A percentile compares a stretch with the other conserved stretches of the same genome.
These are phyloP conservation scores for Verbascum thapsus DNA, from an alignment of 257 asterid species.

Conservation along the genomic window DNA sequence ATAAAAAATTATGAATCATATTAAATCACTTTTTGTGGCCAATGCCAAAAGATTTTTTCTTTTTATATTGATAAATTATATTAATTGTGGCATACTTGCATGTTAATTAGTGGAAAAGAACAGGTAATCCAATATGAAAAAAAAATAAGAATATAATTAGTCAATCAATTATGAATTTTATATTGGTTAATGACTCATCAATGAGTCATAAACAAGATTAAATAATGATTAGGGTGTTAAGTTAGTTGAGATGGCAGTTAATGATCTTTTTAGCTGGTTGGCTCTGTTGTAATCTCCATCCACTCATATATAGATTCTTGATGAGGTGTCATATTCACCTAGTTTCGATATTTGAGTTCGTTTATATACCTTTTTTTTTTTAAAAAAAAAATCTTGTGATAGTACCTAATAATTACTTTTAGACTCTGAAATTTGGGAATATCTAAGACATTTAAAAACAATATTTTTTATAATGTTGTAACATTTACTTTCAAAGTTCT, in stretches of 20 bases:
- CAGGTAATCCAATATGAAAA: slow-evolving; percentile 26
- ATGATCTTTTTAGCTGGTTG: slow-evolving; percentile 27
- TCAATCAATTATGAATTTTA: slow-evolving; percentile 26
- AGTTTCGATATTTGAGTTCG: too few relatives aligned
- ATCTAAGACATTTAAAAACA: too few relatives aligned
- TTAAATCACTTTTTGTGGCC: too few relatives aligned
- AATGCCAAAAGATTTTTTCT: not conserved
- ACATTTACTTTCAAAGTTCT: too few relatives aligned
- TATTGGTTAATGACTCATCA: slow-evolving; percentile 49
- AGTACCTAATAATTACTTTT: too few relatives aligned
- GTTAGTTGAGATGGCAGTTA: slow-evolving; percentile 42
- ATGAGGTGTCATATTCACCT: too few relatives aligned
- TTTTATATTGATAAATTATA: not conserved
- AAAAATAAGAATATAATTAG: slow-evolving; percentile 25
- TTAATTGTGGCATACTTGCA: not conserved
- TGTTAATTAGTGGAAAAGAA: slow-evolving; percentile 24
- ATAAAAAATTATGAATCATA: too few relatives aligned
- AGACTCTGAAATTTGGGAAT: too few relatives aligned
- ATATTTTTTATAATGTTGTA: too few relatives aligned
- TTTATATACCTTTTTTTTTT: too few relatives aligned
- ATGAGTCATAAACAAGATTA: slow-evolving; percentile 28
- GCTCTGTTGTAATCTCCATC: slow-evolving; percentile 32
- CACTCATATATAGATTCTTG: too few relatives aligned
- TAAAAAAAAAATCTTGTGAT: too few relatives aligned
- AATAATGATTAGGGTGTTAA: slow-evolving; percentile 28